These are phyloP conservation scores for Cladophialophora chaetospira DNA, from an alignment of 2,329 filamentous ascomycete genomes.

Conservation along the genomic window DNA sequence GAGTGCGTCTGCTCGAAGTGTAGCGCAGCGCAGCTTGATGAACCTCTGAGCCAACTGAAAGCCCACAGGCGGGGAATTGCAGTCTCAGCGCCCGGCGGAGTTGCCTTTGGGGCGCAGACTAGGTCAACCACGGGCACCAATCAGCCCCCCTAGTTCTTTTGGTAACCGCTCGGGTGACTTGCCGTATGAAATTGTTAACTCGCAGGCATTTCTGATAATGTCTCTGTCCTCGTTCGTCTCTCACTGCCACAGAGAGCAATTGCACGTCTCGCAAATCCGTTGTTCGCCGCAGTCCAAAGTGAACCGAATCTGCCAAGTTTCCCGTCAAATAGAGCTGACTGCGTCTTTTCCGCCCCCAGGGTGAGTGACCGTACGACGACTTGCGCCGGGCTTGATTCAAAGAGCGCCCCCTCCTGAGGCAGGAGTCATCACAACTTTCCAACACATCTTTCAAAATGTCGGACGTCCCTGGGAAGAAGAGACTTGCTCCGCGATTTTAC, in stretches of 20 bases:
- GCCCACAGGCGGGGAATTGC: constrained; percentile 1
- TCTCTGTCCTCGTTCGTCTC: too few relatives aligned
- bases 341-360: too few relatives aligned
- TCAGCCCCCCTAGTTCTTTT: too few relatives aligned
- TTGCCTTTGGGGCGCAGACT: not conserved
- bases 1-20: constrained; percentile 11
- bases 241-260: too few relatives aligned
- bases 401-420: not conserved
- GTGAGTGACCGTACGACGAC: not conserved
- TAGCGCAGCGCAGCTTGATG: constrained; percentile 11
- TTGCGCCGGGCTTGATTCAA: not conserved
- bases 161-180: constrained; percentile 4
- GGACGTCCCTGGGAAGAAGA: not conserved
- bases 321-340: too few relatives aligned
- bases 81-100: constrained; percentile 4
- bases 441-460: constrained; percentile 5
- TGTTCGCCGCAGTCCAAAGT: too few relatives aligned
- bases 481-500: constrained; percentile 49
- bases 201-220: too few relatives aligned
- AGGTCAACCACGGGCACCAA: not conserved
- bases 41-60: not conserved
- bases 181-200: not conserved
- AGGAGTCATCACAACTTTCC: not conserved
- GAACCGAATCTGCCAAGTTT: too few relatives aligned
- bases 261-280: too few relatives aligned